Evolutionary conservation across 148 eudicot genomes (phyloP).

Genomic region (Camellia lanceoleosa): DNA sequence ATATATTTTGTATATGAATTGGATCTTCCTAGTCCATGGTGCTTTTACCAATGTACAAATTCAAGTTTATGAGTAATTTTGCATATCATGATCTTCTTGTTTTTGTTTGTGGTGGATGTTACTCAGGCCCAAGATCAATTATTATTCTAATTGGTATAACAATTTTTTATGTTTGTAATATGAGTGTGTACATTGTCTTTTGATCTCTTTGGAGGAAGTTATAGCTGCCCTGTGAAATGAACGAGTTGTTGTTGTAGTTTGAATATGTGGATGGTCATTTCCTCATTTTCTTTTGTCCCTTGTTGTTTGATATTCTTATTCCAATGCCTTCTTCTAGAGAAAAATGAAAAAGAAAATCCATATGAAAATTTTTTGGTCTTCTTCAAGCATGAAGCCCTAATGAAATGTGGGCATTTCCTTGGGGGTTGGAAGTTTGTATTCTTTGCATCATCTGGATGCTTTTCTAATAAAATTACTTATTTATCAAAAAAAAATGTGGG

Average conservation of each 20-base stretch:
- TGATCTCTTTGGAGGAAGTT: not conserved
- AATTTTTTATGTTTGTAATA: not conserved
- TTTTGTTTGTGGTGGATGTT: not conserved
- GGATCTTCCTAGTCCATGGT: constrained; percentile 23
- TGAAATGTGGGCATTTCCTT: too few species aligned
- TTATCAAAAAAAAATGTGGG: too few species aligned
- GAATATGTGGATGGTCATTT: not conserved
- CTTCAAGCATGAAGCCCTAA: not conserved
- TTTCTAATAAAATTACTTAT: too few species aligned
- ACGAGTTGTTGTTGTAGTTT: not conserved
- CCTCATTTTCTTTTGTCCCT: not conserved
- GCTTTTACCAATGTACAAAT: constrained; percentile 2
- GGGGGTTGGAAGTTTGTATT: too few species aligned
- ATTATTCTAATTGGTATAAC: not conserved
- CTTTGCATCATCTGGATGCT: too few species aligned
- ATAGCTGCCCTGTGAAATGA: not conserved
- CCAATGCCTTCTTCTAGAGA: not conserved
- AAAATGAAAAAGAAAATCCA: not conserved
- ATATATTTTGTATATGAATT: constrained; percentile 7
- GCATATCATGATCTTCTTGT: constrained; percentile 2
- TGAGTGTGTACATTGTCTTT: not conserved
- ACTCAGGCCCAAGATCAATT: not conserved
- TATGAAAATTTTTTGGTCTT: not conserved
- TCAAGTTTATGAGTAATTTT: constrained; percentile 3
- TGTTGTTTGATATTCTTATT: not conserved